phyloP scores from a whole-genome alignment of 148 eudicot genomes.

The Polygonum maritimum region DNA sequence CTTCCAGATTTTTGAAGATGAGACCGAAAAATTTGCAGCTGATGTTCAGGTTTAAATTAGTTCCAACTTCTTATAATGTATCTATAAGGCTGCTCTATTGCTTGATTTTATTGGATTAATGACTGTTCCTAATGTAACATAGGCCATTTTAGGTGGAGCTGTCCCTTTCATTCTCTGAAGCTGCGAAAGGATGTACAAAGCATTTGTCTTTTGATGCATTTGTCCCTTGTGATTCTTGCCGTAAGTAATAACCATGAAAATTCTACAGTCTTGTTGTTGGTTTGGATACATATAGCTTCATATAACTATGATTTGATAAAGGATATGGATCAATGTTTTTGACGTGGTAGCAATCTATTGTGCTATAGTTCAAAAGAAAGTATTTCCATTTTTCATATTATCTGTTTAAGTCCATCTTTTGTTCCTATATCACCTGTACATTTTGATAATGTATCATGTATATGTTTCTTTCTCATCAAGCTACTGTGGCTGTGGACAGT shows the following conservation, averaged over 20 bases:
- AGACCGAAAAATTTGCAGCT: constrained; percentile 44
- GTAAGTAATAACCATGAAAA: constrained; percentile 40
- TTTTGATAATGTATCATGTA: neutral
- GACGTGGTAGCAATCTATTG: neutral
- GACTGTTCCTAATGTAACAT: constrained; percentile 11
- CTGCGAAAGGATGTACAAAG: constrained; percentile 82
- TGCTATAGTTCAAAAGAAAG: neutral
- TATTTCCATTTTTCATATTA: neutral
- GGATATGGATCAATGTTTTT: neutral
- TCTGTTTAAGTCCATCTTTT: neutral
- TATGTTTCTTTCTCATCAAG: neutral
- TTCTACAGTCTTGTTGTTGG: neutral
- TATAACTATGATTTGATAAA: neutral
- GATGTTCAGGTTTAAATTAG: constrained; percentile 64
- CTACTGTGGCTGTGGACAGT: neutral
- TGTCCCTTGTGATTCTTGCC: constrained; percentile 71
- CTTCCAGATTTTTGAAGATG: constrained; percentile 72
- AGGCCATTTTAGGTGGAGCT: constrained; percentile 52
- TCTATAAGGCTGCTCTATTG: neutral
- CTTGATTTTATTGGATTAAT: constrained; percentile 5
- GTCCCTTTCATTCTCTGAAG: constrained; percentile 72
- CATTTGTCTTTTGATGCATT: constrained; percentile 55
- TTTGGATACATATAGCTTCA: neutral
- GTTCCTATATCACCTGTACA: neutral
- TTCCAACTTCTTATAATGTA: neutral